Evolutionary conservation across 208 protist species (phyloP).

Genomic region (Leptomonas pyrrhocoris): DNA sequence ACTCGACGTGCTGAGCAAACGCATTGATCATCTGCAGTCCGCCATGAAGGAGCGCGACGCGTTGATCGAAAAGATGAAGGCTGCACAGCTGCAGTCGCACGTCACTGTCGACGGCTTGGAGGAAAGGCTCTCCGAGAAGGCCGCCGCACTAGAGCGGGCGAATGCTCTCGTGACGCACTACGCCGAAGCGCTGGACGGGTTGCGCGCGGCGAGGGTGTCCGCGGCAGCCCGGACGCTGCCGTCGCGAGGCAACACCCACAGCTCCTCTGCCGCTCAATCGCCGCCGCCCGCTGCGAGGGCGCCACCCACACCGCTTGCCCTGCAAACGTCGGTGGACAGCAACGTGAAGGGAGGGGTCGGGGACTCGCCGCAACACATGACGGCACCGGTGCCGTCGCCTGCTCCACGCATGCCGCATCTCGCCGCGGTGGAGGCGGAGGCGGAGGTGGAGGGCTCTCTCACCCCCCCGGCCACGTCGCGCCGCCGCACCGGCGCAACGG

Average conservation of each 20-base stretch:
- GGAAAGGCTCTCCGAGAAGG: constrained; percentile 23
- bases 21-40: constrained; percentile 41
- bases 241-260: neutral
- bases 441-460: neutral
- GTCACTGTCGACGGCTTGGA: constrained; percentile 13
- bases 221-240: neutral
- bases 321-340: neutral
- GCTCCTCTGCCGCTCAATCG: neutral
- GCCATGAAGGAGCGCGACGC: constrained; percentile 35
- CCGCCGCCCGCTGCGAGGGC: neutral
- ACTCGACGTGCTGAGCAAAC: constrained; percentile 23
- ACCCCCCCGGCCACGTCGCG: neutral
- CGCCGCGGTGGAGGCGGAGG: neutral
- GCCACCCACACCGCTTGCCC: constrained; percentile 2
- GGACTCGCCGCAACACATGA: neutral
- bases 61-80: constrained; percentile 23
- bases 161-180: constrained; percentile 28
- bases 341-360: neutral
- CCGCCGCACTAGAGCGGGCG: constrained; percentile 14
- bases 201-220: neutral
- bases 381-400: constrained; percentile 3
- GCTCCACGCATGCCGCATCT: constrained; percentile 10
- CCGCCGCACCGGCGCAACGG: neutral
- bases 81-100: constrained; percentile 15
- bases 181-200: constrained; percentile 13